Conservation (phyloP, 106 monocot genomes). For the Dioscorea zingiberensis region DNA sequence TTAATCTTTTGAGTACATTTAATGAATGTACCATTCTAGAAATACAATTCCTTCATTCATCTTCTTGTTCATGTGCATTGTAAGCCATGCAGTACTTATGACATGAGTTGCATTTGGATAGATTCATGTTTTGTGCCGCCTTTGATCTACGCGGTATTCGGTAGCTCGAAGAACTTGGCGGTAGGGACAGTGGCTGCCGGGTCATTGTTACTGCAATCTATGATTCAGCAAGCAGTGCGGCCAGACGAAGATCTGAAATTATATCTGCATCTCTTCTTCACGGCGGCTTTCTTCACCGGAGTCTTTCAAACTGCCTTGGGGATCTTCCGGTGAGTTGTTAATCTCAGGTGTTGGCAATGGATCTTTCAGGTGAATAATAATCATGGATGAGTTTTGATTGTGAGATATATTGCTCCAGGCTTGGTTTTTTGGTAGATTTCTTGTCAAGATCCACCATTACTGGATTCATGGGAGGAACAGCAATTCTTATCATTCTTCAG, state of each 20-base stretch:
- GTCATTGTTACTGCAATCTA: conserved; percentile 55
- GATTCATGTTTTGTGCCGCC: conserved; percentile 37
- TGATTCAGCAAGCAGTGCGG: conserved; percentile 30
- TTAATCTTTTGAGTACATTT: no score
- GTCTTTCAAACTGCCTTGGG: conserved; percentile 54
- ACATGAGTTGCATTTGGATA: not conserved
- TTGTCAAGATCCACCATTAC: conserved; percentile 56
- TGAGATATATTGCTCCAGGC: conserved; percentile 27
- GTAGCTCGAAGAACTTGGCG: conserved; percentile 76
- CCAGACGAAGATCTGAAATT: conserved; percentile 28
- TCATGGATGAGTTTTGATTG: not conserved
- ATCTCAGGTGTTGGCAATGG: no score
- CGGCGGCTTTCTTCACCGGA: conserved; percentile 73
- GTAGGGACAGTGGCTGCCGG: conserved; percentile 72
- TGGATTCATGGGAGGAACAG: conserved; percentile 71
- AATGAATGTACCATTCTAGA: no score
- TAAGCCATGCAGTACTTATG: no score
- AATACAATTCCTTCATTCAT: no score
- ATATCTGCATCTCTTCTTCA: conserved; percentile 52
- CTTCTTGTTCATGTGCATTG: no score
- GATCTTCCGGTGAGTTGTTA: conserved; percentile 42
- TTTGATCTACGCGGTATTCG: conserved; percentile 70
- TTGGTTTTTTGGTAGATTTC: conserved; percentile 62
- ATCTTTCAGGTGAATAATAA: no score
- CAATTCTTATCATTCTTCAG: conserved; percentile 53